Evolutionary conservation across 2,329 filamentous ascomycete species (phyloP).

Genomic region (Arthrinium puccinioides): DNA sequence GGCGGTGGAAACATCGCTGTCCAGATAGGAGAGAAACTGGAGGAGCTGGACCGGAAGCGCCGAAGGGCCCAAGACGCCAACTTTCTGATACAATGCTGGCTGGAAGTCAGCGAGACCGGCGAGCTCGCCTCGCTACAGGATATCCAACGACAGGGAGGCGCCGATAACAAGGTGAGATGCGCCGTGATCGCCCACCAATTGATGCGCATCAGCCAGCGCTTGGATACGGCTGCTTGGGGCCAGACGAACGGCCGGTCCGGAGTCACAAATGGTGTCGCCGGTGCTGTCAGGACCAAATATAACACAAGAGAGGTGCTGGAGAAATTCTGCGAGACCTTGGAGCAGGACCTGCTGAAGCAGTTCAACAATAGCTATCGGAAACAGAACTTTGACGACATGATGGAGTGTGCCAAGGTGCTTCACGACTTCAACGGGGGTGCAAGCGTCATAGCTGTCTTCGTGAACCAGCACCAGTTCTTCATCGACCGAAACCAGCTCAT

Average conservation of each 20-base stretch:
- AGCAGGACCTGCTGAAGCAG: slow-evolving; percentile 90
- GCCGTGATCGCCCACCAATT: slow-evolving; percentile 91
- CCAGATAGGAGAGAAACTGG: slow-evolving; percentile 86
- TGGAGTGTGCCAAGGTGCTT: slow-evolving; percentile 88
- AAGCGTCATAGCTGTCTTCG: slow-evolving; percentile 91
- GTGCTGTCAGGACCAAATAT: slow-evolving; percentile 36
- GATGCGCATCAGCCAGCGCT: slow-evolving; percentile 84
- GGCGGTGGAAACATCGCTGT: slow-evolving; percentile 82
- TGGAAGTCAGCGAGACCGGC: slow-evolving; percentile 85
- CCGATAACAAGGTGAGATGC: slow-evolving; percentile 88
- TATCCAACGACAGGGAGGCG: slow-evolving; percentile 74
- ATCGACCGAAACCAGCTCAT: slow-evolving; percentile 92
- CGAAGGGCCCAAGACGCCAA: slow-evolving; percentile 86
- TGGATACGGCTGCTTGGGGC: slow-evolving; percentile 72
- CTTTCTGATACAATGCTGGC: slow-evolving; percentile 95
- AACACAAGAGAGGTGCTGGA: slow-evolving; percentile 87
- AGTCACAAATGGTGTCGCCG: slow-evolving; percentile 39
- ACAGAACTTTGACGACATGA: slow-evolving; percentile 97
- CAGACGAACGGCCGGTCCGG: slow-evolving; percentile 50
- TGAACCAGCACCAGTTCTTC: slow-evolving; percentile 99
- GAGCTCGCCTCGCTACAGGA: slow-evolving; percentile 83
- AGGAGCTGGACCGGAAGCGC: slow-evolving; percentile 89
- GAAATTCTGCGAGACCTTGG: slow-evolving; percentile 91
- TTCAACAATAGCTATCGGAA: slow-evolving; percentile 96
- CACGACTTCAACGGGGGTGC: slow-evolving; percentile 94